Evolutionary conservation across 2,329 filamentous ascomycete genomes (phyloP), one percentile per base, ranked within the genome.

Genomic region (Trichocomaceae sp.): DNA sequence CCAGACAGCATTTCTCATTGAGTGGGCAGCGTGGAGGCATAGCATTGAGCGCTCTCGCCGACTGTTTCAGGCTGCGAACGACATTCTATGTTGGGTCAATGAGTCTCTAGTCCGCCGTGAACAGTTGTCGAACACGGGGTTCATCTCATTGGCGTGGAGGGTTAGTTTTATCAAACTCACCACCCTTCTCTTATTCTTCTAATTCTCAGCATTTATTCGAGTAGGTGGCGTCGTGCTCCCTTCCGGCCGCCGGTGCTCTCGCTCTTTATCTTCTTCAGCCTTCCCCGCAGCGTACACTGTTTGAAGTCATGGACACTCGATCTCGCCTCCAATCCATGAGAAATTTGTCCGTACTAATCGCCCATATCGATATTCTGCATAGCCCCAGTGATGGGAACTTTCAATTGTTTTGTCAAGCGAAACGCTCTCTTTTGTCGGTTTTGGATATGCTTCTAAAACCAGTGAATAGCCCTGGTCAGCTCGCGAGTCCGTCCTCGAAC

Each of bases 221-320:
- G 2, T 12, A 49, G 47, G 47, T 49, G 2, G 47, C 47, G 33
- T 49, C 47, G 6, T 37, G 47, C 33, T 26, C 47, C 3, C 17
- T 49, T 2, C 47, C 47, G 1, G 47, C 47, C 1, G 47, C 47
- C 9, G 47, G 47, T 7, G 47, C n/a, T 9, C 17, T 49, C 19
- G 47, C 47, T 19, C 33, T 26, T 26, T 49, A 37, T 49, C 47
- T 49, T n/a, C 23, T 49, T n/a, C 47, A 49, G n/a, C 47, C 29
- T 15, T 26, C 47, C 10, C 22, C 47, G 6, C 29, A 35, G 10
- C 3, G 23, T 26, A 26, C 23, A 7, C 23, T 26, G 3, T 26
- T 26, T 7, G 23, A 26, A 26, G 23, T 26, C 23, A n/a, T 15
- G 10, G 47, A 35, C 9, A 9, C 33, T 2, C 8, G 8, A 12